phyloP scores from a whole-genome alignment of 2,329 filamentous ascomycete genomes.

The Sporothrix sp. region DNA sequence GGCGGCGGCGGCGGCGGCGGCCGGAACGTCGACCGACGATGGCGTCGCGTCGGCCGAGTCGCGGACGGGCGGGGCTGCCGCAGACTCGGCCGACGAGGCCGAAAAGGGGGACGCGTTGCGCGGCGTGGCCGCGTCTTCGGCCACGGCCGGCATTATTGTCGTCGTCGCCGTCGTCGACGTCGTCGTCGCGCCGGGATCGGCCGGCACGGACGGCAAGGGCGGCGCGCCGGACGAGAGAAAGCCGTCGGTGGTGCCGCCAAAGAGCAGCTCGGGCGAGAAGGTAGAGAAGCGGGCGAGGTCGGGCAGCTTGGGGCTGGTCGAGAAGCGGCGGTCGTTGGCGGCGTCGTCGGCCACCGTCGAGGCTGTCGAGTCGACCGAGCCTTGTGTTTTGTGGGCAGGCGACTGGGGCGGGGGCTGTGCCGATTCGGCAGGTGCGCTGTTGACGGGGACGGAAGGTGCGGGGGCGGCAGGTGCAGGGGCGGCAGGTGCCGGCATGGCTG shows the following conservation, averaged over 20 bases:
- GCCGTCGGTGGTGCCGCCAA: slow-evolving; percentile 21
- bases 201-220: slow-evolving; percentile 19
- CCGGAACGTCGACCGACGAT: neutral
- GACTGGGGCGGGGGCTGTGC: neutral
- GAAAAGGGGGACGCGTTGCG: slow-evolving; percentile 9
- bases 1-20: neutral
- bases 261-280: slow-evolving; percentile 51
- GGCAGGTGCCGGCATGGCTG: neutral
- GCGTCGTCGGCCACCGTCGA: neutral
- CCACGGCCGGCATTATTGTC: neutral
- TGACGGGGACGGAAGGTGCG: too few relatives aligned
- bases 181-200: neutral
- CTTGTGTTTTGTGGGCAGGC: slow-evolving; percentile 10
- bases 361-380: neutral
- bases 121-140: neutral
- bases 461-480: neutral
- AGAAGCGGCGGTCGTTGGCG: slow-evolving; percentile 27
- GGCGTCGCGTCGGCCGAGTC: neutral
- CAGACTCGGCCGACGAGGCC: slow-evolving; percentile 3
- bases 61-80: neutral
- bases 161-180: neutral
- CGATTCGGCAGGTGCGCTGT: too few relatives aligned
- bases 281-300: slow-evolving; percentile 48
- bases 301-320: slow-evolving; percentile 48
- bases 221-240: slow-evolving; percentile 21